Evolutionary conservation across 2,329 filamentous ascomycete species (phyloP).

Genomic region (Colletotrichum euphorbiae): DNA sequence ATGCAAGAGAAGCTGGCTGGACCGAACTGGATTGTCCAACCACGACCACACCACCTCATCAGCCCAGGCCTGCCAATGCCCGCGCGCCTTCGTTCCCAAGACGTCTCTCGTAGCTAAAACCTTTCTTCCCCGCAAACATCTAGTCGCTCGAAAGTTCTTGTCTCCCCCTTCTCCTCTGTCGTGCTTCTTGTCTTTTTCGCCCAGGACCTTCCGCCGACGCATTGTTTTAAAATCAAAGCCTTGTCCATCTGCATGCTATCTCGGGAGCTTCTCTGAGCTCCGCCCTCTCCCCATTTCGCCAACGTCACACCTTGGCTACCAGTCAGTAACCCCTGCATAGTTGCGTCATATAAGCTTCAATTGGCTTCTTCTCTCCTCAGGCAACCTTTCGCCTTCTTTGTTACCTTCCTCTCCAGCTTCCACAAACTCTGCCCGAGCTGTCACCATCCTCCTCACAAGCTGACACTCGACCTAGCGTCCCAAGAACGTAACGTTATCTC

Average conservation of each 20-base stretch:
- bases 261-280: slow-evolving; percentile 37
- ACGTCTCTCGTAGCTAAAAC: slow-evolving; percentile 37
- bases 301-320: slow-evolving; percentile 35
- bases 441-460: background rate
- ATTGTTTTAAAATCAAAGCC: slow-evolving; percentile 38
- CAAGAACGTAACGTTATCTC: background rate
- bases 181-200: slow-evolving; percentile 22
- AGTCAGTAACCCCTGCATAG: slow-evolving; percentile 30
- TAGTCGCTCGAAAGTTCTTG: slow-evolving; percentile 20
- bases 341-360: slow-evolving; percentile 37
- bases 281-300: slow-evolving; percentile 23
- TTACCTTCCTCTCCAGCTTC: background rate
- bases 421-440: background rate
- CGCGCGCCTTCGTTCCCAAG: slow-evolving; percentile 19
- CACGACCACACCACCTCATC: slow-evolving; percentile 36
- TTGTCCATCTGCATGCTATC: slow-evolving; percentile 25
- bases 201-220: slow-evolving; percentile 21
- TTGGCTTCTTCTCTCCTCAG: background rate
- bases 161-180: slow-evolving; percentile 12
- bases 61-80: slow-evolving; percentile 31
- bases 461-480: slow-evolving; percentile 24
- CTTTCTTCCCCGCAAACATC: slow-evolving; percentile 39
- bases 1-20: slow-evolving; percentile 24
- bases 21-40: slow-evolving; percentile 33
- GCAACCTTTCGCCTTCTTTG: slow-evolving; percentile 23